Conservation (phyloP, 2,329 filamentous ascomycete species). For the Raffaelea ambrosiae region DNA sequence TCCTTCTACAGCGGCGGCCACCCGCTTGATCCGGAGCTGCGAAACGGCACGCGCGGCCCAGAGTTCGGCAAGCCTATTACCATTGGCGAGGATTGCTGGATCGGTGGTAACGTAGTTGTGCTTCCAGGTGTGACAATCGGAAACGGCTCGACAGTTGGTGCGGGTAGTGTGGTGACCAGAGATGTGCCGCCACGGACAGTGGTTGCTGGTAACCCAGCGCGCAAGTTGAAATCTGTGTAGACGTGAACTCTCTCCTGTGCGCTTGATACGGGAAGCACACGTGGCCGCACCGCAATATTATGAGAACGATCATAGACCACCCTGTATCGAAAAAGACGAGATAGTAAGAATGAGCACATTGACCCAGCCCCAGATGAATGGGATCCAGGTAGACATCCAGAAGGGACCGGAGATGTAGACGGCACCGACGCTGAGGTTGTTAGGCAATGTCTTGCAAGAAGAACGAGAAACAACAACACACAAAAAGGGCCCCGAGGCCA, state of each 20-base stretch:
- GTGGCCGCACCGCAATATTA: too few species aligned
- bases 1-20: constrained; percentile 68
- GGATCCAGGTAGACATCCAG: constrained; percentile 90
- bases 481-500: constrained; percentile 65
- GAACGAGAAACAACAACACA: background rate
- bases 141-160: constrained; percentile 63
- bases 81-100: constrained; percentile 75
- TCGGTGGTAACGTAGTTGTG: constrained; percentile 63
- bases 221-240: constrained; percentile 21
- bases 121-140: constrained; percentile 74
- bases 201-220: constrained; percentile 60
- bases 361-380: constrained; percentile 78
- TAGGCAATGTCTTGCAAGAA: background rate
- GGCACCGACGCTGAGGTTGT: constrained; percentile 55
- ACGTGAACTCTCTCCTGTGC: too few species aligned
- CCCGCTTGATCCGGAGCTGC: constrained; percentile 64
- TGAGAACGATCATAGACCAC: constrained; percentile 54
- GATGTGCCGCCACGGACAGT: constrained; percentile 56
- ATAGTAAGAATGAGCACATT: constrained; percentile 76
- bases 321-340: constrained; percentile 88
- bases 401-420: constrained; percentile 78
- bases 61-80: constrained; percentile 66
- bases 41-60: constrained; percentile 67
- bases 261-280: too few species aligned
- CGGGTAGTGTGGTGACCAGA: constrained; percentile 77